Percentiles rank a stretch among this genome's conserved stretches.
phyloP scores from a whole-genome alignment of 2,329 filamentous ascomycete genomes.

The Tolypocladium inflatum region DNA sequence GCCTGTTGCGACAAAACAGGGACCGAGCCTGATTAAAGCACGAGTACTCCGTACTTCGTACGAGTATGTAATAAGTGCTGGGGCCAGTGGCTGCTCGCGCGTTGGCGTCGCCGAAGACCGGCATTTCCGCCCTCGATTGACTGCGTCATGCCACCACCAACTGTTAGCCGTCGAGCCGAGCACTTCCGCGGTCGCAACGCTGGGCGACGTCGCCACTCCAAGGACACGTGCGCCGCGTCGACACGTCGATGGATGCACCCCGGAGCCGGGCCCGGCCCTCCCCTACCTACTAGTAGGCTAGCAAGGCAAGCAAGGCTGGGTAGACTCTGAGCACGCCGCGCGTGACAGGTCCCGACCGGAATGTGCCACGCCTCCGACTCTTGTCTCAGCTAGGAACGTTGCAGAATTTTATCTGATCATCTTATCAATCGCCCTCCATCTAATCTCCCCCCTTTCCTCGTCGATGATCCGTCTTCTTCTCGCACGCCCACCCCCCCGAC shows the following conservation, averaged over 20 bases:
- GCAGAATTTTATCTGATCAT: slow-evolving; percentile 5
- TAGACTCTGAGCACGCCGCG: too few relatives aligned
- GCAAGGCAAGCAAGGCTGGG: too few relatives aligned
- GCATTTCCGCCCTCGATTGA: neutral
- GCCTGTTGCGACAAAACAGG: neutral
- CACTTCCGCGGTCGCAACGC: neutral
- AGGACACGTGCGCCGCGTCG: neutral
- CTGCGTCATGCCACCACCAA: neutral
- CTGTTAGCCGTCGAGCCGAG: neutral
- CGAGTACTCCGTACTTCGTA: too few relatives aligned
- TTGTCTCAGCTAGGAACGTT: neutral
- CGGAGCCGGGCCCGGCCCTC: neutral
- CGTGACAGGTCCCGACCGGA: neutral
- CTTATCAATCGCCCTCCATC: slow-evolving; percentile 4
- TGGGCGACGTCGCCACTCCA: neutral
- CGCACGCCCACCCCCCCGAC: neutral
- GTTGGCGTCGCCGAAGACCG: neutral
- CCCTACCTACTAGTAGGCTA: too few relatives aligned
- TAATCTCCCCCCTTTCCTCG: neutral
- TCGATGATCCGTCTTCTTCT: neutral
- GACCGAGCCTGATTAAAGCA: neutral
- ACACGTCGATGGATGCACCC: neutral
- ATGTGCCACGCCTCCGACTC: neutral
- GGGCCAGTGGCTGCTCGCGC: neutral
- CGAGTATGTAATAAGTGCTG: neutral